phyloP scores from a whole-genome alignment of 2,329 filamentous ascomycete genomes.

The Fusarium keratoplasticum region DNA sequence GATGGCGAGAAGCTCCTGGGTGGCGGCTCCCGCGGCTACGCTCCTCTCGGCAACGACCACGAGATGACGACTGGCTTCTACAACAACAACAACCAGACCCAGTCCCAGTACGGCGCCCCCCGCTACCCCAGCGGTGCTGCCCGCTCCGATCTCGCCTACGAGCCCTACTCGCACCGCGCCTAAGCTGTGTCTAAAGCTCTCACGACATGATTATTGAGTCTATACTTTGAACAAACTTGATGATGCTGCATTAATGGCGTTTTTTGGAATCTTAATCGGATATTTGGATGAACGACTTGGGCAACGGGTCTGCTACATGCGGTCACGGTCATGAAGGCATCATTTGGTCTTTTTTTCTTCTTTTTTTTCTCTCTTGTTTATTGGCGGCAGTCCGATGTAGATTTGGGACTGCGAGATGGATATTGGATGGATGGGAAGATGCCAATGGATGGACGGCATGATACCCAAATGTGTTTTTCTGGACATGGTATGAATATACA shows the following conservation, averaged over 20 bases:
- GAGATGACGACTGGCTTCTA: slow-evolving; percentile 54
- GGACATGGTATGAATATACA: slow-evolving; percentile 14
- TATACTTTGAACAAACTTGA: slow-evolving; percentile 33
- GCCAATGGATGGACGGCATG: slow-evolving; percentile 33
- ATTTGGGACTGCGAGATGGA: slow-evolving; percentile 18
- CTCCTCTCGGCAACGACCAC: slow-evolving; percentile 49
- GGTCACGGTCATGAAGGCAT: slow-evolving; percentile 22
- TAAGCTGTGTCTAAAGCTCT: slow-evolving; percentile 8
- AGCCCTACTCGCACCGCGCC: slow-evolving; percentile 70
- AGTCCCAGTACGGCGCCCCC: slow-evolving; percentile 50
- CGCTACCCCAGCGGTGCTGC: slow-evolving; percentile 55
- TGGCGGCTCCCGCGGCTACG: slow-evolving; percentile 55
- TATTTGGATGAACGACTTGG: slow-evolving; percentile 17
- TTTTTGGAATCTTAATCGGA: slow-evolving; percentile 32
- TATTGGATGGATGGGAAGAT: slow-evolving; percentile 27
- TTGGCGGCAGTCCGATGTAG: slow-evolving; percentile 12
- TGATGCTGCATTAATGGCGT: slow-evolving; percentile 45
- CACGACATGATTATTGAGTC: slow-evolving; percentile 31
- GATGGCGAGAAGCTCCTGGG: slow-evolving; percentile 65
- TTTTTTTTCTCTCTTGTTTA: slow-evolving; percentile 10
- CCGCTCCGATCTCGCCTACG: slow-evolving; percentile 68
- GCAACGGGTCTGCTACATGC: slow-evolving; percentile 10
- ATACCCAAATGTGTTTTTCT: slow-evolving; percentile 34
- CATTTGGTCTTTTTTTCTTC: slow-evolving; percentile 1
- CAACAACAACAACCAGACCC: slow-evolving; percentile 49